phyloP scores from a whole-genome alignment of 148 eudicot species.

The Rheum nobile region DNA sequence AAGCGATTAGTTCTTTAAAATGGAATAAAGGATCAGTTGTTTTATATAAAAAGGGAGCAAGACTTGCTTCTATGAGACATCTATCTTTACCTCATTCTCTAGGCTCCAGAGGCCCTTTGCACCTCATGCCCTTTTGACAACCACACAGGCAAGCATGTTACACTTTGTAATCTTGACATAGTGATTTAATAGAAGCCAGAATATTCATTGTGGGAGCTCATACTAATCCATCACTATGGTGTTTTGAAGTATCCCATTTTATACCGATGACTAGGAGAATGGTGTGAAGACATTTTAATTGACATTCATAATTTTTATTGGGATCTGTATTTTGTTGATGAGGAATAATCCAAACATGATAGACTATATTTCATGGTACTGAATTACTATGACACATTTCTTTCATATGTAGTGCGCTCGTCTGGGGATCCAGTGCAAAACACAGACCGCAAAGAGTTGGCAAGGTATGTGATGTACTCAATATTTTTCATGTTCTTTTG shows the following conservation, averaged over 20 bases:
- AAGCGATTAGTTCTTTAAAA: not conserved
- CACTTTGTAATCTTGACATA: too few species aligned
- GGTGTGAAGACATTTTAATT: not conserved
- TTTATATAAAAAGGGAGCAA: not conserved
- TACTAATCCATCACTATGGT: not conserved
- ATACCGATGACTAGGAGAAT: not conserved
- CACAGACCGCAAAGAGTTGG: constrained; percentile 99
- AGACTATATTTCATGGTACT: not conserved
- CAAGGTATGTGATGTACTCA: constrained; percentile 36
- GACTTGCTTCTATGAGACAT: not conserved
- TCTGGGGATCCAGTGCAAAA: constrained; percentile 95
- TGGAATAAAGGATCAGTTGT: not conserved
- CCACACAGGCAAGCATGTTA: not conserved
- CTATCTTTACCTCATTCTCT: not conserved
- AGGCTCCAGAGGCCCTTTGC: not conserved
- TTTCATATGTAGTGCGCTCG: constrained; percentile 59
- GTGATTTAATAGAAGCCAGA: too few species aligned
- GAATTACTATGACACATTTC: not conserved
- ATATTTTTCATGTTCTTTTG: not conserved
- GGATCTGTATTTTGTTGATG: not conserved
- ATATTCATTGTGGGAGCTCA: not conserved
- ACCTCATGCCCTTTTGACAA: not conserved
- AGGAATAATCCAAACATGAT: not conserved
- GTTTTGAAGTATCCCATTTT: not conserved
- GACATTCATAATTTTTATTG: not conserved